These are phyloP conservation scores for Ascoidea rubescens DNA, from an alignment of 805 yeast species.

Conservation along the genomic window DNA sequence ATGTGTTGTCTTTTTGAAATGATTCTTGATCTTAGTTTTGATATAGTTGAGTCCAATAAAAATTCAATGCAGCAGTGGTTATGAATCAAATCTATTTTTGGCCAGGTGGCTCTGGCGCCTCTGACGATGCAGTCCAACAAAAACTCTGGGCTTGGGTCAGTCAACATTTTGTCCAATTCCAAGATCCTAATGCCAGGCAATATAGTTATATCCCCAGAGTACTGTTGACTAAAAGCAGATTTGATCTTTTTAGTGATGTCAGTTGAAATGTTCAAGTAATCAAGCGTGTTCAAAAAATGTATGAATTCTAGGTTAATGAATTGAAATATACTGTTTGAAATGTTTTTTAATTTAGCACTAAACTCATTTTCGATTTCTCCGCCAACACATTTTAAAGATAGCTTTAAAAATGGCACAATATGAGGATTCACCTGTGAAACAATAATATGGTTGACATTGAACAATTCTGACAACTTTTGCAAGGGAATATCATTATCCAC, in stretches of 20 bases:
- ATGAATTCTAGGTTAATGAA: conserved; percentile 56
- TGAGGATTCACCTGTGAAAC: conserved; percentile 98
- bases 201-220: conserved; percentile 89
- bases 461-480: conserved; percentile 85
- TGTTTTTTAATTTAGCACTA: conserved; percentile 37
- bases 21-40: conserved; percentile 5
- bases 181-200: conserved; percentile 56
- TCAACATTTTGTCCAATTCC: conserved; percentile 50
- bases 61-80: conserved; percentile 89
- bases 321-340: conserved; percentile 39
- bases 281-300: conserved; percentile 59
- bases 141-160: conserved; percentile 74
- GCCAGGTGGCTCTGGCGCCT: conserved; percentile 93
- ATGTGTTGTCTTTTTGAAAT: background rate
- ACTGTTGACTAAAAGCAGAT: conserved; percentile 71
- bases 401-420: conserved; percentile 72
- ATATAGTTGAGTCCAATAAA: conserved; percentile 67
- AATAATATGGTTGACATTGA: conserved; percentile 91
- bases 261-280: conserved; percentile 66
- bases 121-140: conserved; percentile 54
- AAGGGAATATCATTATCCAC: conserved; percentile 92
- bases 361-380: conserved; percentile 53
- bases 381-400: conserved; percentile 54
- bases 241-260: conserved; percentile 60
- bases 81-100: conserved; percentile 68